Conservation (phyloP, 176 grass and related monocot species). For the Saccharum spontaneum region DNA sequence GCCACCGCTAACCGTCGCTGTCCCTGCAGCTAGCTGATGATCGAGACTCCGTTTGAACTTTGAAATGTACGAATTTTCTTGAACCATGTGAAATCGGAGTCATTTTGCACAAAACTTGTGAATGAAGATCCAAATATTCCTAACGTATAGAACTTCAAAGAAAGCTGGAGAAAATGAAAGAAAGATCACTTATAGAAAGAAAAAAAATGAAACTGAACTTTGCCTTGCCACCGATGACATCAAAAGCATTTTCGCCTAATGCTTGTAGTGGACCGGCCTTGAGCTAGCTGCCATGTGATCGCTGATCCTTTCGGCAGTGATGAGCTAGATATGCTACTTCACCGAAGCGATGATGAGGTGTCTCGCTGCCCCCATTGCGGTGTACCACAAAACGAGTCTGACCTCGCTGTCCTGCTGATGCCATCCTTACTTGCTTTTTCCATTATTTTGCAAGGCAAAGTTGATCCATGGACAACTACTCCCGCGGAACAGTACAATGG, state of each 20-base stretch:
- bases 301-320: background rate
- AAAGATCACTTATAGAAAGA: background rate
- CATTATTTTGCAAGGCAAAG: conserved; percentile 19
- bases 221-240: background rate
- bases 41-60: background rate
- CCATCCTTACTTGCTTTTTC: background rate
- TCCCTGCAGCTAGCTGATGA: background rate
- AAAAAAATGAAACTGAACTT: background rate
- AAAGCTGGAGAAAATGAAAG: background rate
- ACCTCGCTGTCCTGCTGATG: conserved; percentile 41
- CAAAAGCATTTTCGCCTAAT: background rate
- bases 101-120: background rate
- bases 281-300: background rate
- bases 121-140: background rate
- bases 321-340: background rate
- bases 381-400: background rate
- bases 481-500: background rate
- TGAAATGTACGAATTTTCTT: too few relatives aligned
- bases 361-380: conserved; percentile 3
- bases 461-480: conserved; percentile 28
- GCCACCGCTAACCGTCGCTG: background rate
- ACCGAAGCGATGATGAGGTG: background rate
- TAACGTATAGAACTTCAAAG: background rate
- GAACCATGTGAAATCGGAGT: background rate
- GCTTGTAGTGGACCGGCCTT: background rate